A percentile compares a stretch with the other conserved stretches of the same genome.
phyloP scores from a whole-genome alignment of 2,329 filamentous ascomycete species.

The Chrysosporium keratinophilum region DNA sequence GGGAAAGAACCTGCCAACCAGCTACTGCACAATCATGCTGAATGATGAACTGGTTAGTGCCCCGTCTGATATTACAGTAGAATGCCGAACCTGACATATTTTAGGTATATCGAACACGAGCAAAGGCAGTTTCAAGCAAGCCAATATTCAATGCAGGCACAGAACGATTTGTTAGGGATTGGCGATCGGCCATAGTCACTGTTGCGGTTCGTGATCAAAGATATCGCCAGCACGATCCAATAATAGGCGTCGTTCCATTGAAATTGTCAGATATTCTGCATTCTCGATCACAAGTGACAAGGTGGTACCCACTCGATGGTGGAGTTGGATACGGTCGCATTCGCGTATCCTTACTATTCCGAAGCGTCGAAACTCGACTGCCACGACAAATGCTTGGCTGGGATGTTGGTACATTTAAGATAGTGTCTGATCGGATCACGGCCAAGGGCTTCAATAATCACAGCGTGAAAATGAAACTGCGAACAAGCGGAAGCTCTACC shows the following conservation, averaged over 20 bases:
- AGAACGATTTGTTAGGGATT: slow-evolving; percentile 85
- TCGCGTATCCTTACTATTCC: slow-evolving; percentile 79
- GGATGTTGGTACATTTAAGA: slow-evolving; percentile 92
- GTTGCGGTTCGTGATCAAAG: slow-evolving; percentile 80
- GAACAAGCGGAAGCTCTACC: slow-evolving; percentile 75
- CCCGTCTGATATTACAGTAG: background rate
- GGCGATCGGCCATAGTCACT: slow-evolving; percentile 77
- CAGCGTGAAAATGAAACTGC: slow-evolving; percentile 58
- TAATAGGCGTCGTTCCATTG: slow-evolving; percentile 82
- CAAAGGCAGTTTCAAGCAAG: slow-evolving; percentile 86
- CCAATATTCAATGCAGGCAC: slow-evolving; percentile 97
- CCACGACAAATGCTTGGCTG: slow-evolving; percentile 81
- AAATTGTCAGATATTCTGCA: slow-evolving; percentile 81
- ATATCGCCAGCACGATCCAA: slow-evolving; percentile 85
- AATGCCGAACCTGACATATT: slow-evolving; percentile 7
- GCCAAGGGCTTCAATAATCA: slow-evolving; percentile 51
- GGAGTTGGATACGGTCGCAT: slow-evolving; percentile 86
- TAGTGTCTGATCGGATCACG: slow-evolving; percentile 59
- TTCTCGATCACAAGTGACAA: slow-evolving; percentile 72
- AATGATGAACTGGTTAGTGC: slow-evolving; percentile 60
- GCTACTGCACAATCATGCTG: slow-evolving; percentile 83
- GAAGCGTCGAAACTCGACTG: slow-evolving; percentile 73
- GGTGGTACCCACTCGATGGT: slow-evolving; percentile 95
- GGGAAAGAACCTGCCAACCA: slow-evolving; percentile 67
- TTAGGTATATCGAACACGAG: slow-evolving; percentile 76